Percentiles rank a stretch among this genome's conserved stretches.
Evolutionary conservation across 306 rosid species (phyloP).

Genomic region (Gleditsia sinensis): DNA sequence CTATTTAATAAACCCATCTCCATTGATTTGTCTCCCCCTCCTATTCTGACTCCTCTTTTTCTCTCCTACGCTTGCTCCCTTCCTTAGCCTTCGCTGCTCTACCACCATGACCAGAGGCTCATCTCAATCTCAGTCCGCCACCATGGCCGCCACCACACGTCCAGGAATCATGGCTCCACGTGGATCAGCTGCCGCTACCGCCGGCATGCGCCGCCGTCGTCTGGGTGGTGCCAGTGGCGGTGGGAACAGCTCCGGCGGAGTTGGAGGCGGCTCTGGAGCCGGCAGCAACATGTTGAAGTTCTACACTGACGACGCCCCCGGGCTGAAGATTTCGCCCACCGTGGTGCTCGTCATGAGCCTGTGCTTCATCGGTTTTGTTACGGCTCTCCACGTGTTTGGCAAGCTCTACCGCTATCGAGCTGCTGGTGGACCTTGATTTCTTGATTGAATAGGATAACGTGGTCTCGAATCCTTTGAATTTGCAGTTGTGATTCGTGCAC

Average conservation of each 20-base stretch:
- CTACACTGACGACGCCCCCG: slow-evolving; percentile 79
- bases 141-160: slow-evolving; percentile 35
- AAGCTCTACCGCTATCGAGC: slow-evolving; percentile 38
- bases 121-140: slow-evolving; percentile 62
- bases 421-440: slow-evolving; percentile 39
- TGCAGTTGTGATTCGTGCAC: not conserved
- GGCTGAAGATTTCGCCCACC: slow-evolving; percentile 67
- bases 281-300: slow-evolving; percentile 70
- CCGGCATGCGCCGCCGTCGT: slow-evolving; percentile 73
- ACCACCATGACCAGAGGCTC: slow-evolving; percentile 60
- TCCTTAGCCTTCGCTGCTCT: slow-evolving; percentile 23
- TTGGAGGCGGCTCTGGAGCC: slow-evolving; percentile 41
- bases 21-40: not conserved
- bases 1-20: not conserved
- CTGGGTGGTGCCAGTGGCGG: slow-evolving; percentile 21
- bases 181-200: slow-evolving; percentile 66
- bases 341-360: slow-evolving; percentile 72
- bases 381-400: slow-evolving; percentile 75
- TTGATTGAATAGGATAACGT: not conserved
- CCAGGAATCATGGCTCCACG: slow-evolving; percentile 67
- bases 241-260: slow-evolving; percentile 14
- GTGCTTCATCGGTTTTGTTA: slow-evolving; percentile 75
- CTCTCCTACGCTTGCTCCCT: no score
- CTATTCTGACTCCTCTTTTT: not conserved
- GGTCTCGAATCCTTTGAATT: slow-evolving; percentile 1